Evolutionary conservation across 2,329 filamentous ascomycete species (phyloP), one percentile per base, ranked within the genome.

Genomic region (Ceratocystis eucalypticola): DNA sequence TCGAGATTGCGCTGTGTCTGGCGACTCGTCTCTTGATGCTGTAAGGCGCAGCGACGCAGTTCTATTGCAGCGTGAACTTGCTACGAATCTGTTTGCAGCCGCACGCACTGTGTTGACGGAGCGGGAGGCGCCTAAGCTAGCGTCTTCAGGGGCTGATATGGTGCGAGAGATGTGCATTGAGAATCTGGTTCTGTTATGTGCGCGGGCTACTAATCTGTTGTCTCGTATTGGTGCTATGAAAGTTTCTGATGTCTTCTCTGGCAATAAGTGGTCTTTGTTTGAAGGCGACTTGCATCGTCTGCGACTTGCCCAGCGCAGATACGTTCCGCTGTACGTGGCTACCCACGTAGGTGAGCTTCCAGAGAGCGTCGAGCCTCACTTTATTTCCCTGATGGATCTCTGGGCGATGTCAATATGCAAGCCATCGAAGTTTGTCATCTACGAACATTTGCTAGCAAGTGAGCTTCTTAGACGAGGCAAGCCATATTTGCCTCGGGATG

Each of bases 351-450:
- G 79, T 65, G 73, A 78, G 61, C 75, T 75, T 6, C 71, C 81
- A 22, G 74, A 79, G 45, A 77, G 81, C 64, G 80, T 82, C 68
- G 74, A 74, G 68, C 75, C 80, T 48, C 70, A 80, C 2, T 77
- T 75, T 1, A 74, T 77, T n/a, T 78, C 76, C 7, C 71, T 80
- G 8, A 73, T 80, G 3, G 78, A 81, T 50, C 72, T 84, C n/a
- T 85, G 84, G 79, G 70, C 82, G 53, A 70, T 80, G 22, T 77
- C 79, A 6, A 74, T 85, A 59, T 76, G 79, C 53, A 82, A 82
- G 70, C 82, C 84, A 3, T 73, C 70, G 2, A 37, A 73, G 50
- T 77, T 75, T 25, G 69, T 83, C 15, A 74, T 72, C 4, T 81
- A 81, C 69, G 81, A 84, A 70, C 77, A 78, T 67, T 75, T 76